Base-by-base conservation (phyloP, 2,329 filamentous ascomycete species). In the Dothideomycetidae sp. region DNA sequence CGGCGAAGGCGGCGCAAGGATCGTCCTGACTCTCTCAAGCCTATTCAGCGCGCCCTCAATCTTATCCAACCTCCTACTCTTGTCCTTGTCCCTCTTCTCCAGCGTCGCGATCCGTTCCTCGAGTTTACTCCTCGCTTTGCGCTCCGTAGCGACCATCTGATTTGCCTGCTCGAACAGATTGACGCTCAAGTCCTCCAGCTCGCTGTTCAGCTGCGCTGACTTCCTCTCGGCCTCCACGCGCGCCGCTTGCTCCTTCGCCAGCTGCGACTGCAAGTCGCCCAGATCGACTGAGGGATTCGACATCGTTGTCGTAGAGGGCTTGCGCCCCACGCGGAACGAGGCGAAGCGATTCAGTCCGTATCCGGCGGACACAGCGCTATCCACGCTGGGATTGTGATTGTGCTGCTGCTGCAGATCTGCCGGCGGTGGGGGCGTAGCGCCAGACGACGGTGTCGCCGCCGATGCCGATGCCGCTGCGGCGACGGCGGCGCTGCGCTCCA, bases 81-180 rank as follows among this genome's bases (percentile, higher is more conserved):
- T 83, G 46, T 85, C 80, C 33, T 54, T 58, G 42, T 88, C 82
- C 42, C 81, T 64, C 48, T 66, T 61, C 60, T 86, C 81, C 14
- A 90, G 59, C 49, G 75, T 64, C 41, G 64, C 69, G 5, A 90
- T 69, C 28, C 79, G 63, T 53, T 79, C 74, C 59, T 85, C 79
- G 15, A 90, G 65, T 50, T 68, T 71, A 4, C 78, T 79, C 41
- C 80, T 63, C 21, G 78, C 78, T 40, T 73, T 69, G 30, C 82
- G 64, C 63, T 90, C 82, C 12, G 70, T 66, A 1, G 81, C 79
- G 11, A 86, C 81, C 81, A 86, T 86, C 58, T 83, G 73, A 53
- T 86, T 86, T 34, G 81, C 81, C 61, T 84, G 76, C 60, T 81
- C 75, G 54, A 86, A 86, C 36, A 86, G 61, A 36, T 70, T 70